Base-by-base conservation (phyloP, 768 basidiomycete genomes). In the Termitomyces sp. region DNA sequence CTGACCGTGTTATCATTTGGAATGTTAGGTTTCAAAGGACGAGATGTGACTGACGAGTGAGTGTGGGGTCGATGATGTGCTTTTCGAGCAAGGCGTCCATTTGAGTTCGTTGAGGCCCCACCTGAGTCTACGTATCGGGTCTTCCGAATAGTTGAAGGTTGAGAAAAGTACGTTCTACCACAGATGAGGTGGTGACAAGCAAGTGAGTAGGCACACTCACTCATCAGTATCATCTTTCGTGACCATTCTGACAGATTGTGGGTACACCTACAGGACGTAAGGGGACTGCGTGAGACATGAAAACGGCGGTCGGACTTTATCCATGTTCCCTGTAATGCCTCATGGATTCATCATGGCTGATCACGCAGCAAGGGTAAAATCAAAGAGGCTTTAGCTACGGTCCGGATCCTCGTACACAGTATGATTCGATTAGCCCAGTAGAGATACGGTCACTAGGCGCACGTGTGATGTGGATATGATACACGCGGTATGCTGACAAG, bases 401-500 rank as follows among this genome's bases (percentile, higher is more conserved):
- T 38, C 51, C 19, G n/a, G 22, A 26, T 45, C 28, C 24, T 43
- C 45, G 30, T 54, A 22, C 12, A 53, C 35, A 9, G 54, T 26
- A 50, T 37, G 0, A 43, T 28, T 38, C 11, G 11, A 26, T 40
- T 28, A 14, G 17, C 48, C 10, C 24, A 38, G 37, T 17, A 26
- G 24, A 38, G 15, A 38, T 17, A 38, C 3, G 10, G 10, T 38
- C n/a, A 40, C 37, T 19, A 10, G n/a, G 2, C n/a, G n/a, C 30
- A 32, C 19, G 37, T 48, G 40, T 53, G 43, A 58, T 51, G n/a
- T 32, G 38, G 49, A n/a, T 45, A 54, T 52, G 24, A 53, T 48
- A 58, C 62, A 63, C 58, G 58, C 57, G 62, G 51, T 47, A 24
- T 30, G 30, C 34, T 47, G 55, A 17, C 59, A 14, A 46, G 26